These are phyloP conservation scores for Magnolia sinica DNA, from an alignment of 164 flowering plant genomes.

Conservation along the genomic window DNA sequence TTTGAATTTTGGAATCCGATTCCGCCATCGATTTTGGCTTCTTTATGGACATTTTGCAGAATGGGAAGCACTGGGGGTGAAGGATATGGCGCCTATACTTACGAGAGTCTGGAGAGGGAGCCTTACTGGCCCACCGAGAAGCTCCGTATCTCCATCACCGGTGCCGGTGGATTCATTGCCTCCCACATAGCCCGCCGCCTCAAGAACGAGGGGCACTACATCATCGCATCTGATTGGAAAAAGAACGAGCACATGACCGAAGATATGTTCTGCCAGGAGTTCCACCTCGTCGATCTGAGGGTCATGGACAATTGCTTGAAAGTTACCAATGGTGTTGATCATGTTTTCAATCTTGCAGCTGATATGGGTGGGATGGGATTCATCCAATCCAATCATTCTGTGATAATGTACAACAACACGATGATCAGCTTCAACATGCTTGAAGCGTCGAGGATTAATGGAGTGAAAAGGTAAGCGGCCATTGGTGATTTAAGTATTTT, in stretches of 20 bases:
- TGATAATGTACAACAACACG: slow-evolving; percentile 95
- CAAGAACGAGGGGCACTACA: slow-evolving; percentile 94
- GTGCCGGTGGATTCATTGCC: slow-evolving; percentile 98
- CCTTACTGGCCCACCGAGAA: slow-evolving; percentile 89
- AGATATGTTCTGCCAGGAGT: slow-evolving; percentile 96
- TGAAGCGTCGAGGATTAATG: slow-evolving; percentile 87
- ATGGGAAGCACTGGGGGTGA: slow-evolving; percentile 61
- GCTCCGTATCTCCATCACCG: slow-evolving; percentile 86
- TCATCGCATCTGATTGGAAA: slow-evolving; percentile 99
- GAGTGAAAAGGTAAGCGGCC: slow-evolving; percentile 69
- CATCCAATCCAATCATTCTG: slow-evolving; percentile 98
- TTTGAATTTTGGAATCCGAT: not conserved
- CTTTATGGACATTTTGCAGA: slow-evolving; percentile 28
- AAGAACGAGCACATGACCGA: slow-evolving; percentile 98
- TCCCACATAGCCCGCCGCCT: slow-evolving; percentile 93
- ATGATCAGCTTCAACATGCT: slow-evolving; percentile 99
- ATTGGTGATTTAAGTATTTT: not conserved
- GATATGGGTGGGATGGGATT: slow-evolving; percentile 99
- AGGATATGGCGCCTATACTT: slow-evolving; percentile 75
- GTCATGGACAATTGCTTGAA: slow-evolving; percentile 97
- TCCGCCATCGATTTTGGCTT: not conserved
- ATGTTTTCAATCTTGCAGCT: slow-evolving; percentile 97
- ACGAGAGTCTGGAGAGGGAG: slow-evolving; percentile 81
- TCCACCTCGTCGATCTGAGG: slow-evolving; percentile 92
- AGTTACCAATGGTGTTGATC: slow-evolving; percentile 80